Base-by-base conservation (phyloP, 129 eudicot species). In the Flaveria ramosissima region DNA sequence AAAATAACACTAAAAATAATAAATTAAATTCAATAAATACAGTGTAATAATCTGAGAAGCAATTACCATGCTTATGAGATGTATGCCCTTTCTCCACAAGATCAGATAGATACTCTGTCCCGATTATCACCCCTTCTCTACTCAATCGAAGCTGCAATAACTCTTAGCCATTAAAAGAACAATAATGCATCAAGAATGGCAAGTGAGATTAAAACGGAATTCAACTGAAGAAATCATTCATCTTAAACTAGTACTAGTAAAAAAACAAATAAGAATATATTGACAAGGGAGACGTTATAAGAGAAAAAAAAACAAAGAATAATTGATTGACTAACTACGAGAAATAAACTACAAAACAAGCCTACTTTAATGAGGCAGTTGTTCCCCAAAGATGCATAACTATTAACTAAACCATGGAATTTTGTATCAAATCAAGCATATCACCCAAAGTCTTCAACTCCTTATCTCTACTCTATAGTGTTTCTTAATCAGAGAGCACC, bases 101-200 rank as follows among this genome's bases (percentile, higher is more conserved):
- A 82, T 95, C 99, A 11, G 96, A 85, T 73, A 95, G 19, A 84
- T 81, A 95, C 84, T 95, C 99, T 32, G 97, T 91, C 80, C 99
- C 97, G 9, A 88, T 85, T 65, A 95, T 92, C 79, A 83, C 79
- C 67, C 99, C 96, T 60, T 88, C 86, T 43, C 71, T 79, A 78
- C 77, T 89, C 88, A 95, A 83, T 62, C 96, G 94, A 86, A 95
- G 99, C 99, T 95, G 94, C 86, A 77, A 19, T 72, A 72, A 83
- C 72, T 43, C 77, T 82, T 77, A 43, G 19, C 64, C 71, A 46
- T 76, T 80, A 43, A 56, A 77, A 19, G 51, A 64, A 26, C 6
- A 76, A 72, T 72, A 69, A 69, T 68, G 68, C 71, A 71, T 79
- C 42, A 47, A 71, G 23, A 16, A 79, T 39, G 45, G 62, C 71